A percentile compares a stretch with the other conserved stretches of the same genome.
Evolutionary conservation across 2,329 filamentous ascomycete species (phyloP).

Genomic region (Didymella segeticola): DNA sequence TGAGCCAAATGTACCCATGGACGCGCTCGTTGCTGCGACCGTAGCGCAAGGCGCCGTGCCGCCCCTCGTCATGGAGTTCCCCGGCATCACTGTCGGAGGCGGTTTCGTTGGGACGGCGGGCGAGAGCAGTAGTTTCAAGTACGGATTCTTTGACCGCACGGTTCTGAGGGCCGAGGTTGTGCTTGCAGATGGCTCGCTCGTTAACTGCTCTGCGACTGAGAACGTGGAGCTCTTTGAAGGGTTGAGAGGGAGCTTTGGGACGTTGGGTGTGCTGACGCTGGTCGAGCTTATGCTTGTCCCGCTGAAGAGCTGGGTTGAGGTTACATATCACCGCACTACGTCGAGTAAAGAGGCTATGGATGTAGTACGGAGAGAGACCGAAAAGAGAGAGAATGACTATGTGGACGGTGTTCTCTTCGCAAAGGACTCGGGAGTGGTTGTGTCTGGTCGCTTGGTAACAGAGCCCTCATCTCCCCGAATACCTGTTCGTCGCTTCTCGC

Average conservation of each 20-base stretch:
- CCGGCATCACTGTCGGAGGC: slow-evolving; percentile 72
- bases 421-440: slow-evolving; percentile 62
- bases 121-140: slow-evolving; percentile 71
- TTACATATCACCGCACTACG: slow-evolving; percentile 66
- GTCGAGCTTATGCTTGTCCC: slow-evolving; percentile 64
- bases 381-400: slow-evolving; percentile 61
- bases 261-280: slow-evolving; percentile 65
- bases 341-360: slow-evolving; percentile 57
- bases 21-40: slow-evolving; percentile 65
- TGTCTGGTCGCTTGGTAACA: slow-evolving; percentile 64
- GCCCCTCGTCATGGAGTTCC: slow-evolving; percentile 74
- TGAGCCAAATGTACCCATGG: slow-evolving; percentile 75
- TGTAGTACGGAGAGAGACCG: slow-evolving; percentile 56
- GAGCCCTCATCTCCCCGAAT: slow-evolving; percentile 34
- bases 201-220: slow-evolving; percentile 55
- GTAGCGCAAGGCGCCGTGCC: slow-evolving; percentile 63
- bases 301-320: slow-evolving; percentile 63
- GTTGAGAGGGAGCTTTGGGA: slow-evolving; percentile 66
- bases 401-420: slow-evolving; percentile 72
- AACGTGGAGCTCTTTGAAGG: slow-evolving; percentile 64
- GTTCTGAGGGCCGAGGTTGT: slow-evolving; percentile 70
- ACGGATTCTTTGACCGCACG: slow-evolving; percentile 71
- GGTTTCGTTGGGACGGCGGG: slow-evolving; percentile 71
- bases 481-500: slow-evolving; percentile 57
- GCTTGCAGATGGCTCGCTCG: slow-evolving; percentile 62